Conservation (phyloP, 768 basidiomycete species). For the Mycena sanguinolenta region DNA sequence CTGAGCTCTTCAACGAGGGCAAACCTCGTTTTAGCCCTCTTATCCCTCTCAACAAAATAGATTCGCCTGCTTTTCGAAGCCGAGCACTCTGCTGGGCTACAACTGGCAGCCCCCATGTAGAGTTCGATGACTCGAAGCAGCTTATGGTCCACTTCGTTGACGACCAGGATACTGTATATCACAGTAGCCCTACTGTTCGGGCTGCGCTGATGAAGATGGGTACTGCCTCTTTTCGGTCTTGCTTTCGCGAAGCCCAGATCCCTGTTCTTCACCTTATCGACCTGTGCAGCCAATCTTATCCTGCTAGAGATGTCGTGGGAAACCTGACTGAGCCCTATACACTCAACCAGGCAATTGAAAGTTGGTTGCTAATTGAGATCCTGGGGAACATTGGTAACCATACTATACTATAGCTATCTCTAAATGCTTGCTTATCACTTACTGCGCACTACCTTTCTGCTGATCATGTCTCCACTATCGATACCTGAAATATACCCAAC, state of each 20-base stretch:
- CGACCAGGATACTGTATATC: neutral
- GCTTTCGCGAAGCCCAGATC: slow-evolving; percentile 9
- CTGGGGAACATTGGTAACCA: too few species aligned
- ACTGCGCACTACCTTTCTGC: too few species aligned
- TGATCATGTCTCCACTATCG: too few species aligned
- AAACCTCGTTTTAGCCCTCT: neutral
- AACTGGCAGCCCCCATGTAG: neutral
- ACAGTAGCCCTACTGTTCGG: too few species aligned
- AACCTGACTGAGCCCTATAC: slow-evolving; percentile 7
- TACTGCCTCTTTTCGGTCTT: slow-evolving; percentile 15
- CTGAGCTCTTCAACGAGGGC: neutral
- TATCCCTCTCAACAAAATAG: neutral
- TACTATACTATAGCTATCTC: too few species aligned
- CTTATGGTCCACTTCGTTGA: slow-evolving; percentile 8
- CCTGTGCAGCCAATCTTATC: neutral
- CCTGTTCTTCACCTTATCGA: slow-evolving; percentile 5
- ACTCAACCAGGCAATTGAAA: slow-evolving; percentile 9
- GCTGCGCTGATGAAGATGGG: slow-evolving; percentile 1
- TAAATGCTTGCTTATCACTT: too few species aligned
- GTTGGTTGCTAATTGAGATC: too few species aligned
- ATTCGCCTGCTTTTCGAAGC: slow-evolving; percentile 8
- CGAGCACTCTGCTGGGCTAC: neutral
- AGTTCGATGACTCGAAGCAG: neutral
- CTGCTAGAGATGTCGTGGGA: neutral
- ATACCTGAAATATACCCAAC: too few species aligned